phyloP scores from a whole-genome alignment of 805 yeast genomes.

The Grigorovia humatica region DNA sequence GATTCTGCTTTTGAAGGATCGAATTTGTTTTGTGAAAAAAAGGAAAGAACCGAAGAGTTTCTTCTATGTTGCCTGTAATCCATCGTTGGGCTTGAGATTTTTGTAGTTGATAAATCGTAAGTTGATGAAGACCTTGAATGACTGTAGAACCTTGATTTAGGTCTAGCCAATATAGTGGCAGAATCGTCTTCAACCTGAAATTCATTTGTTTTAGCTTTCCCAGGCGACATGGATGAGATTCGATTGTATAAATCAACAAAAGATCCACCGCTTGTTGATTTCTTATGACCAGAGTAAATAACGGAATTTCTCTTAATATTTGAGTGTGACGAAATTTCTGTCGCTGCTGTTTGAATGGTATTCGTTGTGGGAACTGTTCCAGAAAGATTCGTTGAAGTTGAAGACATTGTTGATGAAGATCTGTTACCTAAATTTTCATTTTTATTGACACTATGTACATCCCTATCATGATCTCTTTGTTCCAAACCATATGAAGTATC shows the following conservation, averaged over 20 bases:
- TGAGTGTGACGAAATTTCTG: neutral
- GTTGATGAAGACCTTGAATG: conserved; percentile 19
- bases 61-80: conserved; percentile 39
- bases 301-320: conserved; percentile 2
- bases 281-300: conserved; percentile 14
- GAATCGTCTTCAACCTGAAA: conserved; percentile 1
- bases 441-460: neutral
- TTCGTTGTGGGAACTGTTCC: neutral
- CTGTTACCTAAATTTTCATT: neutral
- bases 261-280: conserved; percentile 25
- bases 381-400: neutral
- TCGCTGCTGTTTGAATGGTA: neutral
- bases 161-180: neutral
- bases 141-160: conserved; percentile 1
- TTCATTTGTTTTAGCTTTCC: conserved; percentile 1
- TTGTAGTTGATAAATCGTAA: conserved; percentile 1
- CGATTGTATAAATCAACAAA: conserved; percentile 28
- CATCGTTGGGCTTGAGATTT: conserved; percentile 2
- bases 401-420: conserved; percentile 1
- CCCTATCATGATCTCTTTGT: neutral
- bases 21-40: conserved; percentile 27
- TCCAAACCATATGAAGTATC: neutral
- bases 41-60: conserved; percentile 51
- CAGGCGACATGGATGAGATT: conserved; percentile 21
- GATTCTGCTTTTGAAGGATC: conserved; percentile 7